These are phyloP conservation scores for Stagonosporopsis chrysanthemi DNA, from an alignment of 2,329 filamentous ascomycete genomes.

Conservation along the genomic window DNA sequence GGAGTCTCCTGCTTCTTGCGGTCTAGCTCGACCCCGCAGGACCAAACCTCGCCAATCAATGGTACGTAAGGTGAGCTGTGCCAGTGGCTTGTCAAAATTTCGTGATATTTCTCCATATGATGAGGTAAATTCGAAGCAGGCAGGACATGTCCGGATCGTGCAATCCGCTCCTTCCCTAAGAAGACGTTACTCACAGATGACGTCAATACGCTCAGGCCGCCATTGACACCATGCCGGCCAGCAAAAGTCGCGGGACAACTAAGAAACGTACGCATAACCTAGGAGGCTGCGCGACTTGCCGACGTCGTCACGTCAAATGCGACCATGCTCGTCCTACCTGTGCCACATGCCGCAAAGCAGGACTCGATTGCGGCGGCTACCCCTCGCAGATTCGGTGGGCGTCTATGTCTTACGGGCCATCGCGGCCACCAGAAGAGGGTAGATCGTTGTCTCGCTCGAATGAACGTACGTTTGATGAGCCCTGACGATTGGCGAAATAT, in stretches of 20 bases:
- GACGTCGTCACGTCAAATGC: constrained; percentile 23
- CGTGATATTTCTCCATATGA: constrained; percentile 6
- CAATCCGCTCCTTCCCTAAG: not conserved
- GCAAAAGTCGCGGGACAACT: constrained; percentile 12
- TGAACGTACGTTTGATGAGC: not conserved
- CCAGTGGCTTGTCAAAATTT: constrained; percentile 1
- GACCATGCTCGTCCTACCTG: constrained; percentile 18
- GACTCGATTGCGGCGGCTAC: constrained; percentile 20
- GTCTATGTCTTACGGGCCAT: constrained; percentile 16
- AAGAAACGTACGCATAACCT: constrained; percentile 25
- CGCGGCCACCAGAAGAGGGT: not conserved
- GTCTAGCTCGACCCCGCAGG: constrained; percentile 10
- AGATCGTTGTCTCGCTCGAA: not conserved
- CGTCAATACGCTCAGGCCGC: constrained; percentile 3
- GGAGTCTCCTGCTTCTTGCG: constrained; percentile 12
- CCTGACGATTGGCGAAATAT: not conserved
- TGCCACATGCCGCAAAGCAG: constrained; percentile 13
- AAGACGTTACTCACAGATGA: not conserved
- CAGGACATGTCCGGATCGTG: not conserved
- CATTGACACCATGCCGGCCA: constrained; percentile 12
- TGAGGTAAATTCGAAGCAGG: not conserved
- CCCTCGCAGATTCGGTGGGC: constrained; percentile 24
- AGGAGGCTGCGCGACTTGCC: constrained; percentile 22
- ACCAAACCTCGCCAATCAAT: constrained; percentile 5
- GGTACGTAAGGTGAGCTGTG: not conserved